These are phyloP conservation scores for Torrubiellomyces zombiae DNA, from an alignment of 2,329 filamentous ascomycete species.

Conservation along the genomic window DNA sequence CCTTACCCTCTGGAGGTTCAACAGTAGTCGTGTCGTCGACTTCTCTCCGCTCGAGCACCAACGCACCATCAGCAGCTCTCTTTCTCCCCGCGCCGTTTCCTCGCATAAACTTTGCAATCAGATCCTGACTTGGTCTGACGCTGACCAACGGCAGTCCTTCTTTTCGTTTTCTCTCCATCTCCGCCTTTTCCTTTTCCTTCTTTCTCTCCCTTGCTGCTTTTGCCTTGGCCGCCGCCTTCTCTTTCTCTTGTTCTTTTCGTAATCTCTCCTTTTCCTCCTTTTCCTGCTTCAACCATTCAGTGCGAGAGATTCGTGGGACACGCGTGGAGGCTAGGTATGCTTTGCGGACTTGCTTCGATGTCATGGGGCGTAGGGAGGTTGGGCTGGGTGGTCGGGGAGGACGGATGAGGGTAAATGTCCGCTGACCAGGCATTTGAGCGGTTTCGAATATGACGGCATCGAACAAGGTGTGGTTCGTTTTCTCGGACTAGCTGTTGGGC, in stretches of 20 bases:
- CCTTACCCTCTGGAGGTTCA: background rate
- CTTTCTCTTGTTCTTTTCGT: slow-evolving; percentile 32
- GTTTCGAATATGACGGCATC: too few species aligned
- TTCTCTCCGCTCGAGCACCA: background rate
- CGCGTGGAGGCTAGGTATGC: slow-evolving; percentile 19
- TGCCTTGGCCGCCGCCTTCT: slow-evolving; percentile 29
- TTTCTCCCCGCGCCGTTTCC: slow-evolving; percentile 16
- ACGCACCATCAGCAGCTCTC: slow-evolving; percentile 10
- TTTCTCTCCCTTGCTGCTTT: slow-evolving; percentile 35
- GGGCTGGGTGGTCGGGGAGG: slow-evolving; percentile 5
- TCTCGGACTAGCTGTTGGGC: too few species aligned
- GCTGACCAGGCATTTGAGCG: slow-evolving; percentile 23
- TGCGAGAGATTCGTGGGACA: slow-evolving; percentile 20
- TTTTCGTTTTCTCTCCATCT: slow-evolving; percentile 31
- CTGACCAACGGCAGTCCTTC: slow-evolving; percentile 36
- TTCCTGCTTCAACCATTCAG: slow-evolving; percentile 22
- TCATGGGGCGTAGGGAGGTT: slow-evolving; percentile 15
- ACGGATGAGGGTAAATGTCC: slow-evolving; percentile 28
- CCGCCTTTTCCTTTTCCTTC: slow-evolving; percentile 33
- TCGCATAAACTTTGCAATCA: slow-evolving; percentile 35
- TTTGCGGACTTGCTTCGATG: slow-evolving; percentile 23
- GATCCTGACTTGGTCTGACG: slow-evolving; percentile 39
- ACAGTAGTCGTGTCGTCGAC: background rate
- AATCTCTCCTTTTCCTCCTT: slow-evolving; percentile 37
- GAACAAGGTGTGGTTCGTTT: slow-evolving; percentile 1